Conservation (phyloP, 2,329 filamentous ascomycete species). For the Penicillium aurantiogriseum region DNA sequence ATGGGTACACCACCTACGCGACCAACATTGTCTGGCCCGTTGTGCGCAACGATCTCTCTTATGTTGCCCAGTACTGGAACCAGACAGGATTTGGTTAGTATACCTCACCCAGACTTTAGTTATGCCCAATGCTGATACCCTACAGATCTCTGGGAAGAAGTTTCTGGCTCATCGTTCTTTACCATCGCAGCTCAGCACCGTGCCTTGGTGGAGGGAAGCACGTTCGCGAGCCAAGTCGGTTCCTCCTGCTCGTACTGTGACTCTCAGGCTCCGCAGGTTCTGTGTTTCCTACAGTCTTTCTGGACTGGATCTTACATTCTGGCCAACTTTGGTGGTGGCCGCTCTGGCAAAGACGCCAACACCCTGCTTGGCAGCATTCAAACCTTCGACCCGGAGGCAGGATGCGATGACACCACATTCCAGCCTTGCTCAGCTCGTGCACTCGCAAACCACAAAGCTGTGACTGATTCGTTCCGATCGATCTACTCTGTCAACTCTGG, state of each 20-base stretch:
- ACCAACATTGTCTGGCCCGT: slow-evolving; percentile 66
- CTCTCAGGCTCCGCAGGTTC: slow-evolving; percentile 64
- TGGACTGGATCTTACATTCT: slow-evolving; percentile 65
- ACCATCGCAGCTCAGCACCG: slow-evolving; percentile 69
- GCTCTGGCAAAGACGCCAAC: slow-evolving; percentile 70
- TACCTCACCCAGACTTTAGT: too few species aligned
- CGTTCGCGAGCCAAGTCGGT: slow-evolving; percentile 63
- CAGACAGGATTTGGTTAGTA: slow-evolving; percentile 56
- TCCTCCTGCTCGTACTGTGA: slow-evolving; percentile 61
- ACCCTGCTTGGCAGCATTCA: slow-evolving; percentile 57
- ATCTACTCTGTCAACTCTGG: slow-evolving; percentile 59
- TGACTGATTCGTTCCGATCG: slow-evolving; percentile 71
- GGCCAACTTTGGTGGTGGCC: slow-evolving; percentile 64
- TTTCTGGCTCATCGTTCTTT: slow-evolving; percentile 75
- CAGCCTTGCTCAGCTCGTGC: slow-evolving; percentile 70
- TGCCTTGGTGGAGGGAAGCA: slow-evolving; percentile 57
- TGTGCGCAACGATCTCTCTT: slow-evolving; percentile 71
- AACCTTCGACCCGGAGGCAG: slow-evolving; percentile 35
- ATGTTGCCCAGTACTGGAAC: slow-evolving; percentile 57
- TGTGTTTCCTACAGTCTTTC: slow-evolving; percentile 73
- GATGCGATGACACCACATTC: slow-evolving; percentile 57
- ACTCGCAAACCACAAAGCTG: slow-evolving; percentile 72
- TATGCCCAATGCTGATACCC: not conserved
- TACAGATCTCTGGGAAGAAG: slow-evolving; percentile 75
- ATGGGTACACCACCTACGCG: slow-evolving; percentile 57